A percentile compares a stretch with the other conserved stretches of the same genome.
phyloP scores from a whole-genome alignment of 352 stramenopile species.

The Globisporangium paddicum region DNA sequence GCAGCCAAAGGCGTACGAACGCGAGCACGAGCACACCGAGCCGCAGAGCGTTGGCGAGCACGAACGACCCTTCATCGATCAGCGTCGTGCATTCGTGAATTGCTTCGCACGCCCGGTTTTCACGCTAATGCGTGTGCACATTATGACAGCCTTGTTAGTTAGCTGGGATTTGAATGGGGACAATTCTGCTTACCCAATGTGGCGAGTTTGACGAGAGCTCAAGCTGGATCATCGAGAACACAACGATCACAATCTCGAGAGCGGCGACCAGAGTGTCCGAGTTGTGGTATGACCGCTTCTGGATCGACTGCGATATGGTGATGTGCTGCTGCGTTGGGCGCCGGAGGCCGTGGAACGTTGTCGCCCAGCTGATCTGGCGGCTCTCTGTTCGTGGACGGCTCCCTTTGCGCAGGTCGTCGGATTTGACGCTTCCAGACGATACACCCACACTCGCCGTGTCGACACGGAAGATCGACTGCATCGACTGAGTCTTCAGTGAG shows the following conservation, averaged over 20 bases:
- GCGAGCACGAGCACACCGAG: conserved; percentile 14
- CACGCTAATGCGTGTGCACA: conserved; percentile 18
- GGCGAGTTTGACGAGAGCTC: conserved; percentile 4
- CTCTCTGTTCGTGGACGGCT: background rate
- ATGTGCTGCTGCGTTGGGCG: conserved; percentile 3
- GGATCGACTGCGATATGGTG: background rate
- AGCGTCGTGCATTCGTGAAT: conserved; percentile 26
- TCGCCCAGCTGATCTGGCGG: background rate
- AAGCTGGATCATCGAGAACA: conserved; percentile 10
- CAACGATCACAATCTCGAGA: conserved; percentile 7
- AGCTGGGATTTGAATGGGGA: background rate
- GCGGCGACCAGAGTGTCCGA: background rate
- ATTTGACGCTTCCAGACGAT: conserved; percentile 6
- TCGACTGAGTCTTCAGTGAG: background rate
- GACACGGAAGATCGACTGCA: background rate
- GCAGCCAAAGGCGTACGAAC: conserved; percentile 19
- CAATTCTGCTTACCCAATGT: conserved; percentile 2
- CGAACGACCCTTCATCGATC: conserved; percentile 36
- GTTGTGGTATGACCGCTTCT: background rate
- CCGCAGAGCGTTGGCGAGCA: conserved; percentile 25
- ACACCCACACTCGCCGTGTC: background rate
- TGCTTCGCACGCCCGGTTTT: conserved; percentile 37
- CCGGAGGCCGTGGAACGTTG: background rate
- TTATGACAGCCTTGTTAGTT: background rate
- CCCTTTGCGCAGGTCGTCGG: background rate